These are phyloP conservation scores for Uncinocarpus reesii DNA, from an alignment of 2,329 filamentous ascomycete species.

Conservation along the genomic window DNA sequence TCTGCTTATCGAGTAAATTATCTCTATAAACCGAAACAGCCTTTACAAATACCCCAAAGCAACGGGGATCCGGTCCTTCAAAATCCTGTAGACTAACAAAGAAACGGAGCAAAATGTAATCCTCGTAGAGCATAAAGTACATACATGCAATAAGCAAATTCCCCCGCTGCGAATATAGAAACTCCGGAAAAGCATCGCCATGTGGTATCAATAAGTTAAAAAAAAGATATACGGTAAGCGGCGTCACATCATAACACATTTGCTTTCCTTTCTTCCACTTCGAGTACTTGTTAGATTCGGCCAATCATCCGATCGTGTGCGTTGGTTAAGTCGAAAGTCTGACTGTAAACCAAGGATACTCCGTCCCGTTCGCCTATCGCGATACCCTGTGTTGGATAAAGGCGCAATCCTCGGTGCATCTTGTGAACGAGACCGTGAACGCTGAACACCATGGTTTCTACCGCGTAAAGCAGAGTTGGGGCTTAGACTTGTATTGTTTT, in stretches of 20 bases:
- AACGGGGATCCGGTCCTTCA: no score
- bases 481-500: slow-evolving; percentile 8
- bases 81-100: no score
- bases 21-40: no score
- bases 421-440: slow-evolving; percentile 19
- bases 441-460: slow-evolving; percentile 5
- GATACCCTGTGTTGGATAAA: slow-evolving; percentile 3
- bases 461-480: not conserved
- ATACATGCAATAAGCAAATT: no score
- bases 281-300: slow-evolving; percentile 28
- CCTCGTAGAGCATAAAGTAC: no score
- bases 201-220: no score
- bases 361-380: slow-evolving; percentile 14
- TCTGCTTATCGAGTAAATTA: no score
- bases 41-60: no score
- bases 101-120: no score
- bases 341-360: slow-evolving; percentile 15
- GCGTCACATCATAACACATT: slow-evolving; percentile 32
- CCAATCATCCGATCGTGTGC: slow-evolving; percentile 2
- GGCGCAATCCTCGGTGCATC: slow-evolving; percentile 14
- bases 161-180: no score
- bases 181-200: not conserved
- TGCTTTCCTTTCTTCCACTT: slow-evolving; percentile 26
- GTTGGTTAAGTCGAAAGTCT: slow-evolving; percentile 9
- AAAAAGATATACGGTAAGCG: not conserved